phyloP scores from a whole-genome alignment of 2,329 filamentous ascomycete species.

The Colletotrichum melonis region DNA sequence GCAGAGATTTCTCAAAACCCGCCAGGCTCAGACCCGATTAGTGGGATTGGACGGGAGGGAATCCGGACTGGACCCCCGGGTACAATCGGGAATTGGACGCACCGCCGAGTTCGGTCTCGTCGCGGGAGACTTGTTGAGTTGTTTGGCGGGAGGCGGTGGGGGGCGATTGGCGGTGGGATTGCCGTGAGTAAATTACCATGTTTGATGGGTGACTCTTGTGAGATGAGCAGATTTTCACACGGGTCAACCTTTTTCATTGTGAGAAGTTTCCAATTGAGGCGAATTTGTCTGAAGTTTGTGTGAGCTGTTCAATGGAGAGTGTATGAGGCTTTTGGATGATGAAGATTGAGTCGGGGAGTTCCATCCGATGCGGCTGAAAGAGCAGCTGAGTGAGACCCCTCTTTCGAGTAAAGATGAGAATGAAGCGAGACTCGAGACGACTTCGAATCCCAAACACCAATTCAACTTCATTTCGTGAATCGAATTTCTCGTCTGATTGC shows the following conservation, averaged over 20 bases:
- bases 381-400: background rate
- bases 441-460: background rate
- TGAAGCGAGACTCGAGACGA: background rate
- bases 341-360: background rate
- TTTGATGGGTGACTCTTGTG: no score
- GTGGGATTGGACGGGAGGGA: slow-evolving; percentile 7
- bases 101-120: background rate
- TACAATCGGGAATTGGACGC: slow-evolving; percentile 1
- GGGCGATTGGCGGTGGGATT: background rate
- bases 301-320: background rate
- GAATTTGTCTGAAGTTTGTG: background rate
- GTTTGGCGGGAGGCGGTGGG: background rate
- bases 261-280: background rate
- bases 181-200: no score
- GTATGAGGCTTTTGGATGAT: background rate
- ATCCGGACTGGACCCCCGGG: background rate
- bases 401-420: background rate
- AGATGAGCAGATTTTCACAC: background rate
- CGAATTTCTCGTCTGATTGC: background rate
- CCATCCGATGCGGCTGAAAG: slow-evolving; percentile 4
- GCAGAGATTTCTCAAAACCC: background rate
- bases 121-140: background rate
- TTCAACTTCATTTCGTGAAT: background rate
- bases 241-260: background rate
- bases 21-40: background rate